Conservation (phyloP, 139 green algal genomes). For the Chlamydomonas sp. region DNA sequence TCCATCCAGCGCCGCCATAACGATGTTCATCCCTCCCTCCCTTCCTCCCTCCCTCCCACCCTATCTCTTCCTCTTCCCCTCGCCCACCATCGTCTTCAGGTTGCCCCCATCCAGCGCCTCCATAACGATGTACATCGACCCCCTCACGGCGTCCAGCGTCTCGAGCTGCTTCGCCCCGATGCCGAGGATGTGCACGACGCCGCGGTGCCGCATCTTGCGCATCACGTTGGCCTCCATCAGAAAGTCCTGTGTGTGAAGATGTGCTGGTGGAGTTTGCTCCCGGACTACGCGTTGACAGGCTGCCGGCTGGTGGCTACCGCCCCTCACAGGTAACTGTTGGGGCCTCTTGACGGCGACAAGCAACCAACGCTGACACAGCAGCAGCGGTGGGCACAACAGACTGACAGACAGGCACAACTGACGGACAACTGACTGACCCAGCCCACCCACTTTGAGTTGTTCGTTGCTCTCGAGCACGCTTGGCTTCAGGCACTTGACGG, state of each 20-base stretch:
- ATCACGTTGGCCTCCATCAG: slow-evolving; percentile 56
- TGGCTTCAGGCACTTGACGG: slow-evolving; percentile 56
- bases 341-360: too few relatives aligned
- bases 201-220: slow-evolving; percentile 57
- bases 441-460: slow-evolving; percentile 57
- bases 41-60: not conserved
- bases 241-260: too few relatives aligned
- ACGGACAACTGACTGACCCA: too few relatives aligned
- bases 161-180: slow-evolving; percentile 39
- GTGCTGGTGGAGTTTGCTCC: slow-evolving; percentile 9
- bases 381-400: too few relatives aligned
- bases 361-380: too few relatives aligned
- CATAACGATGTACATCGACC: slow-evolving; percentile 27
- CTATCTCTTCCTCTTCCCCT: slow-evolving; percentile 23
- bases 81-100: slow-evolving; percentile 47
- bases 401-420: too few relatives aligned
- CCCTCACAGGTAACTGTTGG: too few relatives aligned
- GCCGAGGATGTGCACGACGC: slow-evolving; percentile 16
- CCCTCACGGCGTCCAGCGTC: slow-evolving; percentile 29
- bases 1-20: not conserved
- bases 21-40: slow-evolving; percentile 6
- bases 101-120: slow-evolving; percentile 57
- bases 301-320: too few relatives aligned
- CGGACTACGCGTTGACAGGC: too few relatives aligned
- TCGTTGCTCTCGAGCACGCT: slow-evolving; percentile 46